Evolutionary conservation across 441 rosid species (phyloP), one percentile per base, ranked within the genome.

Genomic region (Syzygium syzygioides): DNA sequence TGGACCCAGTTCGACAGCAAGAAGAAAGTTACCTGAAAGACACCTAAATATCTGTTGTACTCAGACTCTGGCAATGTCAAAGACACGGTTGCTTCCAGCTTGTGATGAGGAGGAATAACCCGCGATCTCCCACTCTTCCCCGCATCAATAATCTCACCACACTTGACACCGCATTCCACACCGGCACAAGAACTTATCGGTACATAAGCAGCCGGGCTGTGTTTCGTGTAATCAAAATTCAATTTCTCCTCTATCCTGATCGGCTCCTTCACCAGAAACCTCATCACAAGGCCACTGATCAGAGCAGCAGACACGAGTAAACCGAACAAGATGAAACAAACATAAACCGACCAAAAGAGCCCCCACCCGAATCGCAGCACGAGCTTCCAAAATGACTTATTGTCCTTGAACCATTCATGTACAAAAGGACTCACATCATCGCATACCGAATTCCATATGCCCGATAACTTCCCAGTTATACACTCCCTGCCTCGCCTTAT

Each of bases 1-100:
- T 34, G 30, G 37, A 28, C 18, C 87, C 50, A 85, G 12, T 13
- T 56, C 45, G 2, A 86, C 50, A 2, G 55, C 59, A 66, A 85
- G 50, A 88, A 80, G 14, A 66, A 86, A 90, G 17, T 32, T 93
- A 96, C 99, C 98, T 96, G 98, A 93, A 96, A 98, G 89, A 95
- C 91, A 91, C 99, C 97, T 87, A 96, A 98, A 79, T 94, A 93
- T 92, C 93, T 93, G 92, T 97, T 97, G 86, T 96, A 96, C 59
- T 89, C 93, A 4, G 99, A 97, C 93, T 96, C 98, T 0, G 99
- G 99, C 90, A 97, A 87, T 20, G 94, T 92, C 92, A 94, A 91
- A 15, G 90, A 88, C 86, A 95, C 92, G 5, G 90, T 86, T 55
- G 91, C 93, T 90, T 90, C 92, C 89, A 95, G 80, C 88, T 92